A percentile compares a stretch with the other conserved stretches of the same genome.
Evolutionary conservation across 2,329 filamentous ascomycete species (phyloP).

Genomic region (Coniella lustricola): DNA sequence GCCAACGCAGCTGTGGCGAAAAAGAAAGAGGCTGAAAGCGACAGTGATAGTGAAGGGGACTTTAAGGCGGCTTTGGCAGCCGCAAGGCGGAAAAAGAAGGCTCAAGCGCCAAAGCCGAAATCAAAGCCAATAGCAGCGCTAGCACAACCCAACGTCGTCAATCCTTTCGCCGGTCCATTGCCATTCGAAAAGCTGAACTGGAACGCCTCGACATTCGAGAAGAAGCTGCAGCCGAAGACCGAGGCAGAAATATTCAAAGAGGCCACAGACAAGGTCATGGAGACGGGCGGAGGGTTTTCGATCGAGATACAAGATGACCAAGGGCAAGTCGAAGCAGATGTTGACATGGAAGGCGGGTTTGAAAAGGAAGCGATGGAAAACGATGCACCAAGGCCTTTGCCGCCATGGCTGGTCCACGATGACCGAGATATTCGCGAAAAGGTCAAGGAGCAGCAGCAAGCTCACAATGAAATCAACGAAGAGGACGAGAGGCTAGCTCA

Average conservation of each 20-base stretch:
- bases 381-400: constrained; percentile 52
- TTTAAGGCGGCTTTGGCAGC: constrained; percentile 68
- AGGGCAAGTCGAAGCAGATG: constrained; percentile 16
- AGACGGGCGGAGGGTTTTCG: constrained; percentile 31
- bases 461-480: constrained; percentile 55
- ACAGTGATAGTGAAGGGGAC: constrained; percentile 74
- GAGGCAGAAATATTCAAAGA: constrained; percentile 16
- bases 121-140: constrained; percentile 23
- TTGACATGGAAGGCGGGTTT: constrained; percentile 58
- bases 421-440: constrained; percentile 59
- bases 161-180: constrained; percentile 68
- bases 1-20: constrained; percentile 54
- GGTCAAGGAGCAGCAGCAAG: constrained; percentile 50
- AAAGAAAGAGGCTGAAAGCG: constrained; percentile 40
- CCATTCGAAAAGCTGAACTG: constrained; percentile 84
- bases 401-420: constrained; percentile 66
- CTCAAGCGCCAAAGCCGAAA: constrained; percentile 23
- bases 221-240: constrained; percentile 26
- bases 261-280: constrained; percentile 17
- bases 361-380: constrained; percentile 40
- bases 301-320: constrained; percentile 19
- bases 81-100: constrained; percentile 55
- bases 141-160: constrained; percentile 46
- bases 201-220: constrained; percentile 53
- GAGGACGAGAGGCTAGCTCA: constrained; percentile 52